Percentiles rank a stretch among this genome's conserved stretches.
These are phyloP conservation scores for Seiridium cupressi DNA, from an alignment of 2,329 filamentous ascomycete genomes.

Conservation along the genomic window DNA sequence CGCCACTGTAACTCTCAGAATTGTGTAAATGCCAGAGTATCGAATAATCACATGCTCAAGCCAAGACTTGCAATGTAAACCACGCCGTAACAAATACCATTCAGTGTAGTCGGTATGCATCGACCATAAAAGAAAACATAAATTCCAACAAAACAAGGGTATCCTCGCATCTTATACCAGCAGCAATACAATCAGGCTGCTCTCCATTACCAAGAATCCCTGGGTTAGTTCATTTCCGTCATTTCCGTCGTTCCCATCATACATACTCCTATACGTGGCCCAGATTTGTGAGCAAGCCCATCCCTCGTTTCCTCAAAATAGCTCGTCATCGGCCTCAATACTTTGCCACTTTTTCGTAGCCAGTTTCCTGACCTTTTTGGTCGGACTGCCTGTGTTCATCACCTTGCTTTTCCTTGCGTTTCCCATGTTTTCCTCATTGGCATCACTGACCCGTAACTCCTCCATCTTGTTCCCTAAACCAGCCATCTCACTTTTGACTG, in stretches of 20 bases:
- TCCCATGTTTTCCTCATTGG: constrained; percentile 11
- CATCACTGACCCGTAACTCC: constrained; percentile 42
- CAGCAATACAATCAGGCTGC: not conserved
- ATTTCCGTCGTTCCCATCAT: not conserved
- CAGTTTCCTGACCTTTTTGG: constrained; percentile 50
- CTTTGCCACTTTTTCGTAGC: constrained; percentile 47
- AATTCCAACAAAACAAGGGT: not conserved
- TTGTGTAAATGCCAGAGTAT: too few relatives aligned
- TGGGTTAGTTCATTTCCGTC: not conserved
- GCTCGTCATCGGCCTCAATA: constrained; percentile 35
- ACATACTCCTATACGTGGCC: not conserved
- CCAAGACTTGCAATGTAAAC: too few relatives aligned
- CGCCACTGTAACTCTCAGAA: too few relatives aligned
- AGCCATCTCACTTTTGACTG: constrained; percentile 23
- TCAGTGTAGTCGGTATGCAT: too few relatives aligned
- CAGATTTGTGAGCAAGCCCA: not conserved
- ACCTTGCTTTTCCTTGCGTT: constrained; percentile 15
- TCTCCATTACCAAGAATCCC: not conserved
- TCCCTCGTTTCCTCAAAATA: constrained; percentile 26
- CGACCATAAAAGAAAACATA: not conserved
- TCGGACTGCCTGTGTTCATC: constrained; percentile 42
- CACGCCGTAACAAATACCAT: too few relatives aligned
- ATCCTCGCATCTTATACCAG: constrained; percentile 2
- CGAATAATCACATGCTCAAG: too few relatives aligned
- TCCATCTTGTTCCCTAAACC: constrained; percentile 48